Evolutionary conservation across 2,329 filamentous ascomycete species (phyloP), one percentile per base, ranked within the genome.

Genomic region (Trichoderma semiorbis): DNA sequence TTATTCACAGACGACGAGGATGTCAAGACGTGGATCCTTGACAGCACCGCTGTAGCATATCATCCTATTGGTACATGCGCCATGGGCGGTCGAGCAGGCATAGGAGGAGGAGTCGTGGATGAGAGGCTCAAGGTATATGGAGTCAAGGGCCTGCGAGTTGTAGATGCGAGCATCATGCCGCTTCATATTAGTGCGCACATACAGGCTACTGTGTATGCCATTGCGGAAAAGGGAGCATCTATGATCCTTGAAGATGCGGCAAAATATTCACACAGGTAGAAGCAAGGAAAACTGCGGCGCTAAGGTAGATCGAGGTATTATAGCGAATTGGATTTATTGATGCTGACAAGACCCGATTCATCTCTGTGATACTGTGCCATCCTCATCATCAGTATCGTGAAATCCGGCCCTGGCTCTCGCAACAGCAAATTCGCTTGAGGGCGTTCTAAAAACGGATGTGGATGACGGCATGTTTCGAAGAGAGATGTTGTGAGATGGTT

Each of bases 21-120:
- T 1, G 68, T 79, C 2, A 63, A 64, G 2, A 74, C 77, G 7
- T 80, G 79, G 77, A 77, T 81, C 4, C 70, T 72, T 1, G 67
- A 76, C 10, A 76, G 78, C 43, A 80, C 79, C 1, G 75, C 79
- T 12, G 79, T 77, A 0, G 78, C 80, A 21, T 80, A 77, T 77
- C 85, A 87, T 72, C 83, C 84, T 1, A 80, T 79, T 18, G 80
- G 81, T 14, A 81, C 77, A 4, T 82, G 79, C 26, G 76, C 73
- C 61, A 79, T 82, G 78, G 79, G 79, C 8, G 77, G 79, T 2
- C 74, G 71, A 0, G 77, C 73, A 12, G 79, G 78, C 3, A 76
- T 80, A 8, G 36, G 72, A 12, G 79, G 76, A 0, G 81, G 81
- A 5, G 76, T 79, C 24, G 78, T 79, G 1, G 76, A 78, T 53